A percentile compares a stretch with the other conserved stretches of the same genome.
phyloP scores from a whole-genome alignment of 1,284 basidiomycete genomes.

The Apiotrichum domesticum region DNA sequence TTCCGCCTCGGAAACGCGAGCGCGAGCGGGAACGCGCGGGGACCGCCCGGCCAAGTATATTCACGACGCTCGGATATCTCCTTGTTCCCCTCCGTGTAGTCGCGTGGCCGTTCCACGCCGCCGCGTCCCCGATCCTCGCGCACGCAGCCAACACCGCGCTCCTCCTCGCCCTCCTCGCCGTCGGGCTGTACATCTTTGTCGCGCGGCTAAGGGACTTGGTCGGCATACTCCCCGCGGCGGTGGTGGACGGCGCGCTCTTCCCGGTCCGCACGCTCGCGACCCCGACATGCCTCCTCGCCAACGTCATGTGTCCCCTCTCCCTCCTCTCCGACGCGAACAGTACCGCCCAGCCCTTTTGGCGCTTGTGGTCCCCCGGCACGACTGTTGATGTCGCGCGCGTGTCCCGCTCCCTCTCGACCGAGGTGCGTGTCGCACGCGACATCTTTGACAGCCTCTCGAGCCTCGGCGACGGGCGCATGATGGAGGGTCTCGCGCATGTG shows the following conservation, averaged over 20 bases:
- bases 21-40: not conserved
- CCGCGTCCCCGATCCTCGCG: constrained; percentile 19
- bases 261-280: constrained; percentile 27
- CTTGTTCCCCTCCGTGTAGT: constrained; percentile 22
- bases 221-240: not conserved
- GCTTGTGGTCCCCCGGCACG: not conserved
- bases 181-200: not conserved
- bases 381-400: constrained; percentile 28
- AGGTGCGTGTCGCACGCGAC: constrained; percentile 32
- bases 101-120: constrained; percentile 12
- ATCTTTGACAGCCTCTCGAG: constrained; percentile 39
- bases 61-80: constrained; percentile 16
- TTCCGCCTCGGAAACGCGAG: not conserved
- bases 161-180: constrained; percentile 11
- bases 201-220: not conserved
- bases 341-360: constrained; percentile 28
- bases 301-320: constrained; percentile 22
- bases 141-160: constrained; percentile 25
- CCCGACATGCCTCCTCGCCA: constrained; percentile 30
- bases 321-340: constrained; percentile 11
- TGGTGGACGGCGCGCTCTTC: constrained; percentile 5
- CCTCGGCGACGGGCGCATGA: constrained; percentile 32
- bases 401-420: constrained; percentile 28
- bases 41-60: not conserved
- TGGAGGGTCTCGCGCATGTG: constrained; percentile 31